Conservation (phyloP, 768 basidiomycete species). For the Phlebiopsis gigantea region DNA sequence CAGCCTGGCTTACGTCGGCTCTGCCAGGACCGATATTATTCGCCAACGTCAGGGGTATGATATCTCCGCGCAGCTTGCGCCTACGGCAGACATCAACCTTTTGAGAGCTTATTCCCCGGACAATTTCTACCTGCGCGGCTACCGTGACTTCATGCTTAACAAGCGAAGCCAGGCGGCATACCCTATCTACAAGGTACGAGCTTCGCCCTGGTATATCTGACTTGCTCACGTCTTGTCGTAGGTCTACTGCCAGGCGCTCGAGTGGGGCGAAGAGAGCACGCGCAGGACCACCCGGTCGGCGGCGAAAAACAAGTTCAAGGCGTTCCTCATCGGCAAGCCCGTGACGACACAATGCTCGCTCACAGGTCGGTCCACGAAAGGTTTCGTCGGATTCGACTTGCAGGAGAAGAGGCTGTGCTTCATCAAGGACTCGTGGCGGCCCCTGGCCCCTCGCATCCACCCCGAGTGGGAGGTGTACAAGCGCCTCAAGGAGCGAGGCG, state of each 20-base stretch:
- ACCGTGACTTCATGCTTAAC: background rate
- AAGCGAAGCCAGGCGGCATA: background rate
- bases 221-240: no score
- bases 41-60: no score
- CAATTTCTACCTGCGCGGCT: background rate
- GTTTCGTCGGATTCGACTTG: slow-evolving; percentile 9
- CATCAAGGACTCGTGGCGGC: slow-evolving; percentile 14
- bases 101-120: background rate
- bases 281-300: no score
- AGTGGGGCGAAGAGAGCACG: no score
- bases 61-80: background rate
- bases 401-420: slow-evolving; percentile 2
- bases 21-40: background rate
- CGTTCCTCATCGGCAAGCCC: slow-evolving; percentile 5
- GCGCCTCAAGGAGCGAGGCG: background rate
- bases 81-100: background rate
- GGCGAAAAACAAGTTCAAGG: background rate
- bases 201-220: no score
- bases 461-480: slow-evolving; percentile 1
- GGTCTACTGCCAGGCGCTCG: no score
- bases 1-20: background rate
- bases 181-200: background rate
- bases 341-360: background rate
- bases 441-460: background rate
- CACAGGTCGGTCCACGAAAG: slow-evolving; percentile 8